These are phyloP conservation scores for Verruconis gallopava DNA, from an alignment of 2,329 filamentous ascomycete species.

Conservation along the genomic window DNA sequence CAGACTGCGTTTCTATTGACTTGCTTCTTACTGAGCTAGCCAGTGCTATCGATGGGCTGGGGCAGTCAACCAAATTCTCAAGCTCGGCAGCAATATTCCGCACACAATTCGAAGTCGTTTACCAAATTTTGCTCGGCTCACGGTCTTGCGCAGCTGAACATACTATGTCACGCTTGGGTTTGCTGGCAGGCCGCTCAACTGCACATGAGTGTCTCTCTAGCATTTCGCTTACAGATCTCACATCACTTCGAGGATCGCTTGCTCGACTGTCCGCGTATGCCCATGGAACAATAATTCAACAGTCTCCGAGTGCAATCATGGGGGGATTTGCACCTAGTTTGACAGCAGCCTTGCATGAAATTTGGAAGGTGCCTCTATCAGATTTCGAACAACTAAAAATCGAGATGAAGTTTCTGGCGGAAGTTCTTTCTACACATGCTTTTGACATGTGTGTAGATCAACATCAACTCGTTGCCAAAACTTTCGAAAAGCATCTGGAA, in stretches of 20 bases:
- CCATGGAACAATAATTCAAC: no score
- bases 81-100: slow-evolving; percentile 22
- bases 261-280: no score
- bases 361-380: slow-evolving; percentile 25
- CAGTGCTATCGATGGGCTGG: neutral
- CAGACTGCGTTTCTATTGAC: slow-evolving; percentile 2
- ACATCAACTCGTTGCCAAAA: slow-evolving; percentile 13
- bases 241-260: no score
- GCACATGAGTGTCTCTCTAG: no score
- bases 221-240: no score
- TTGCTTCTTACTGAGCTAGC: slow-evolving; percentile 2
- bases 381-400: slow-evolving; percentile 28
- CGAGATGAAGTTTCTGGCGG: slow-evolving; percentile 27
- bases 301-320: no score
- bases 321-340: slow-evolving; percentile 1
- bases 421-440: slow-evolving; percentile 22
- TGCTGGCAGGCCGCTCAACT: no score
- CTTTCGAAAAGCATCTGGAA: slow-evolving; percentile 11
- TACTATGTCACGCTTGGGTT: no score
- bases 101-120: slow-evolving; percentile 33
- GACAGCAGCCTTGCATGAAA: slow-evolving; percentile 5
- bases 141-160: no score
- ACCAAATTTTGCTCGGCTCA: slow-evolving; percentile 29
- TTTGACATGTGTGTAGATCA: slow-evolving; percentile 22
- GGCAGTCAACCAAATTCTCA: neutral